Evolutionary conservation across 2,329 filamentous ascomycete species (phyloP), one percentile per base, ranked within the genome.

Genomic region (Diplodia mutila): DNA sequence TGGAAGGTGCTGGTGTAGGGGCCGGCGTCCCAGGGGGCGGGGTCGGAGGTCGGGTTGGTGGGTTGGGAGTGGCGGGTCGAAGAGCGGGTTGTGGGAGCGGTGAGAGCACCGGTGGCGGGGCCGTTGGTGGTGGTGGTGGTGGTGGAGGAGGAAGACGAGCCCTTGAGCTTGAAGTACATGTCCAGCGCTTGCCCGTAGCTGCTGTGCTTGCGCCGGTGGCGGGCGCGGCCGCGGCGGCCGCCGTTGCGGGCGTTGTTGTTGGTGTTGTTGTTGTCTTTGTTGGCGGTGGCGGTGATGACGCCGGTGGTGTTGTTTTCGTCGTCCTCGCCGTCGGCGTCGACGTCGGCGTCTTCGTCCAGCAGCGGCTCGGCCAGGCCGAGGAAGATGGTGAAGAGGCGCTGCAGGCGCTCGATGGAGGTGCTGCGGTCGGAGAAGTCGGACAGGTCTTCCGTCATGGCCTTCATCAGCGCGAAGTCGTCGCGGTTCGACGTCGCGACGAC

Each of bases 401-500:
- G 71, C 29, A 78, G 68, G 11, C 75, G 72, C 42, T 73, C 72
- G 12, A 75, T 73, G 67, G 75, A 75, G 42, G 74, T 74, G 69
- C 76, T 77, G 32, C 75, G 72, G 2, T 69, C 70, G 42, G 75
- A 70, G 8, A 76, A 70, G 4, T 72, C 69, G 3, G 74, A 73
- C 5, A 77, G 72, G 21, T 71, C 70, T 21, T 75, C 72, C 18
- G 73, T 73, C 21, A 76, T 74, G n/a, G 72, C 70, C 29, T 76
- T 69, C 2, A 78, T 71, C 9, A 77, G 72, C 42, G 74, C 71
- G 27, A 75, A 78, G 53, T 78, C 75, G 34, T 53, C 61, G 8
- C 67, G 69, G 55, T 76, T 72, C 16, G 74, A 77, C 2, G 76
- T 77, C 11, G 74, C 75, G 27, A 77, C 75, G 2, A 78, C 75